These are phyloP conservation scores for Venturia pyrina DNA, from an alignment of 2,329 filamentous ascomycete species.

Conservation along the genomic window DNA sequence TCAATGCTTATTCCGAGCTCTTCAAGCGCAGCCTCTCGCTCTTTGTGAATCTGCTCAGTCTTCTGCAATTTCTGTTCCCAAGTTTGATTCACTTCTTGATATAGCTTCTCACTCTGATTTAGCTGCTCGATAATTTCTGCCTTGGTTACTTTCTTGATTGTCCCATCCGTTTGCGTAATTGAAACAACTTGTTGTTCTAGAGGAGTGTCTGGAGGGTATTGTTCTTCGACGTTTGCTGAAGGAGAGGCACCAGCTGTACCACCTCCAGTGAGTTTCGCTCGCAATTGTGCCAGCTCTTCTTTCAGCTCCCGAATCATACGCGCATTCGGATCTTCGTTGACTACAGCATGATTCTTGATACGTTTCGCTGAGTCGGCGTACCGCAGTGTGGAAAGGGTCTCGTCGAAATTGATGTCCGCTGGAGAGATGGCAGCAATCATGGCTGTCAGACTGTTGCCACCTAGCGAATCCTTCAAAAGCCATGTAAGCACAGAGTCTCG, in stretches of 20 bases:
- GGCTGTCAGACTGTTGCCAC: conserved; percentile 97
- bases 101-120: conserved; percentile 90
- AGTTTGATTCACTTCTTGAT: conserved; percentile 92
- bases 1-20: conserved; percentile 98
- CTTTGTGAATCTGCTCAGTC: conserved; percentile 95
- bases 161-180: conserved; percentile 76
- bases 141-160: conserved; percentile 91
- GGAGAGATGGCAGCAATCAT: conserved; percentile 99
- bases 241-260: conserved; percentile 32
- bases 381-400: conserved; percentile 87
- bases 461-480: conserved; percentile 91
- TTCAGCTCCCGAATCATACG: conserved; percentile 98
- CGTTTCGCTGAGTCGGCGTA: conserved; percentile 97
- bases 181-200: conserved; percentile 94
- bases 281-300: conserved; percentile 77
- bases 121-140: conserved; percentile 96
- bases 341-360: conserved; percentile 99
- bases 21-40: conserved; percentile 87
- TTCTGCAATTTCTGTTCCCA: conserved; percentile 96
- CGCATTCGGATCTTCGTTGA: conserved; percentile 98
- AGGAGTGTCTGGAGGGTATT: conserved; percentile 87
- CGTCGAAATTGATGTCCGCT: conserved; percentile 97
- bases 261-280: conserved; percentile 62
- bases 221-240: conserved; percentile 56
- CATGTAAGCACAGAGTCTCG: conserved; percentile 95